These are phyloP conservation scores for Dimargaris cristalligena DNA, from an alignment of 192 early-diverging fungal species.

Conservation along the genomic window DNA sequence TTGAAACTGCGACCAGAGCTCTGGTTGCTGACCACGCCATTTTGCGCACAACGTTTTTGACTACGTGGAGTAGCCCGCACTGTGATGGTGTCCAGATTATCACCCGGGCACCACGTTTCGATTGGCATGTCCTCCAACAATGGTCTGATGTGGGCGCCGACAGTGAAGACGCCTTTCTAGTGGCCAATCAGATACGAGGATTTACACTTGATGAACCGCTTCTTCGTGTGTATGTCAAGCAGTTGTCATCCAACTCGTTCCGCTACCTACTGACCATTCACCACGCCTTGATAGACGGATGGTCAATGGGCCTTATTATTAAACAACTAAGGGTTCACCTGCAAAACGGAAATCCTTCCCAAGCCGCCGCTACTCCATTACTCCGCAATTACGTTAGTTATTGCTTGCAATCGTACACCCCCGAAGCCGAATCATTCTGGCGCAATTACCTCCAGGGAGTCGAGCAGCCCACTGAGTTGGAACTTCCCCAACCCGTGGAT, in stretches of 20 bases:
- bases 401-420: too few species aligned
- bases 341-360: neutral
- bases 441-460: neutral
- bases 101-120: too few species aligned
- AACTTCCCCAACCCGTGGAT: neutral
- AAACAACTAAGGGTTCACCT: neutral
- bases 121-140: neutral
- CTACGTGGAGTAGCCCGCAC: neutral
- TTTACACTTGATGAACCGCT: neutral
- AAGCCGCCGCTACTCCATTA: neutral
- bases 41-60: neutral
- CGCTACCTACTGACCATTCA: slow-evolving; percentile 3
- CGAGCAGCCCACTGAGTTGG: neutral
- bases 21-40: slow-evolving; percentile 2
- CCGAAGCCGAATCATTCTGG: neutral
- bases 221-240: neutral
- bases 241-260: too few species aligned
- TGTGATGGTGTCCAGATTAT: neutral
- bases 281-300: slow-evolving; percentile 9
- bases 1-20: neutral
- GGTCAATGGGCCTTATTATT: neutral
- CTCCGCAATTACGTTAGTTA: neutral
- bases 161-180: too few species aligned
- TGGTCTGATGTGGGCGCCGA: neutral
- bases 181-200: neutral